phyloP scores from a whole-genome alignment of 306 rosid genomes.

The Betula pendula region DNA sequence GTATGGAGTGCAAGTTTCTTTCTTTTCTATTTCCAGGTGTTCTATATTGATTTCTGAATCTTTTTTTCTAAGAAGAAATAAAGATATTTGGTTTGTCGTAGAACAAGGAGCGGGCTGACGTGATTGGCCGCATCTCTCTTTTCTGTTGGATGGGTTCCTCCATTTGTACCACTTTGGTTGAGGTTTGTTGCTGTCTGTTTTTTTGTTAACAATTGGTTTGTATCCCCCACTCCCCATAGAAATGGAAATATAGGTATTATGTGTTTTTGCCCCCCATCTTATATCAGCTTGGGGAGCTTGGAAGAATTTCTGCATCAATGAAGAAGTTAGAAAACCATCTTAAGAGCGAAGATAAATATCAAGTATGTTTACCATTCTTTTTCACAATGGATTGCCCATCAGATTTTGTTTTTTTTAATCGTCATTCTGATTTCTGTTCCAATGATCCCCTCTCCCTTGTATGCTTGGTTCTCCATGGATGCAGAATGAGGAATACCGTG shows the following conservation, averaged over 20 bases:
- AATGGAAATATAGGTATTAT: slow-evolving; percentile 10
- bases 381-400: not conserved
- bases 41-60: not conserved
- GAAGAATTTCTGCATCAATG: slow-evolving; percentile 80
- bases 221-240: not conserved
- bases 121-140: slow-evolving; percentile 79
- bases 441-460: slow-evolving; percentile 1
- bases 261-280: slow-evolving; percentile 18
- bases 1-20: slow-evolving; percentile 32
- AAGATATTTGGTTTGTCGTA: slow-evolving; percentile 25
- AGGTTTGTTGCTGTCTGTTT: slow-evolving; percentile 58
- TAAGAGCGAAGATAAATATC: slow-evolving; percentile 59
- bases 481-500: slow-evolving; percentile 78
- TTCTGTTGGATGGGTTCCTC: slow-evolving; percentile 96
- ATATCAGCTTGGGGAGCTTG: slow-evolving; percentile 84
- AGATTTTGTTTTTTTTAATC: not conserved
- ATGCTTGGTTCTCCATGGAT: slow-evolving; percentile 9
- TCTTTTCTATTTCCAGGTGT: slow-evolving; percentile 12
- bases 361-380: slow-evolving; percentile 47
- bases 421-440: not conserved
- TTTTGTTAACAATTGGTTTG: slow-evolving; percentile 6
- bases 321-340: slow-evolving; percentile 88
- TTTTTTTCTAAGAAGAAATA: not conserved
- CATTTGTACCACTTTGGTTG: slow-evolving; percentile 66
- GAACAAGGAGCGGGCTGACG: slow-evolving; percentile 85